Conservation (phyloP, 441 rosid genomes). For the Populus hybrid region DNA sequence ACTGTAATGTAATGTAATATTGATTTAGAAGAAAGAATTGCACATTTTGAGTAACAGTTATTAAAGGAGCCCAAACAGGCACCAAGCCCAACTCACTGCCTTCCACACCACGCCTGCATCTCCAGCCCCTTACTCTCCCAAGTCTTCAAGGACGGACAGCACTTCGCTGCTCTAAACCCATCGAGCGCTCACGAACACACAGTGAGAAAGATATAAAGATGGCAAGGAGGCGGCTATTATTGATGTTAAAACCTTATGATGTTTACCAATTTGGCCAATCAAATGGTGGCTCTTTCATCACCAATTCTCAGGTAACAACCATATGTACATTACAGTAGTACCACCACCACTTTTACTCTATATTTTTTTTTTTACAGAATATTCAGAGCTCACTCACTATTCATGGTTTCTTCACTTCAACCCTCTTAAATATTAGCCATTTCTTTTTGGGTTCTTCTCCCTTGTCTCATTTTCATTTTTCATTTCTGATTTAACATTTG, state of each 20-base stretch:
- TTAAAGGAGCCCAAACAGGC: not conserved
- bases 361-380: not conserved
- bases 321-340: not conserved
- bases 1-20: no score
- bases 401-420: not conserved
- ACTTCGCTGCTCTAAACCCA: not conserved
- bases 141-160: not conserved
- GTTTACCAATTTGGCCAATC: conserved; percentile 46
- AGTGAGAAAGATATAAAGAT: conserved; percentile 23
- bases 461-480: not conserved
- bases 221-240: conserved; percentile 67
- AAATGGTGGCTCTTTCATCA: conserved; percentile 29
- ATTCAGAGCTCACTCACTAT: not conserved
- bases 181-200: not conserved
- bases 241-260: conserved; percentile 76
- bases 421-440: not conserved
- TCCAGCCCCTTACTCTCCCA: not conserved
- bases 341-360: not conserved
- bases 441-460: not conserved
- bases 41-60: not conserved
- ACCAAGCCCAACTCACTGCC: not conserved
- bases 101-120: not conserved
- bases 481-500: not conserved
- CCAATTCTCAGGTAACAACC: conserved; percentile 43
- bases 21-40: not conserved